These are phyloP conservation scores for Neotropicomus parvogracilis DNA, from an alignment of 1,284 basidiomycete genomes.

Conservation along the genomic window DNA sequence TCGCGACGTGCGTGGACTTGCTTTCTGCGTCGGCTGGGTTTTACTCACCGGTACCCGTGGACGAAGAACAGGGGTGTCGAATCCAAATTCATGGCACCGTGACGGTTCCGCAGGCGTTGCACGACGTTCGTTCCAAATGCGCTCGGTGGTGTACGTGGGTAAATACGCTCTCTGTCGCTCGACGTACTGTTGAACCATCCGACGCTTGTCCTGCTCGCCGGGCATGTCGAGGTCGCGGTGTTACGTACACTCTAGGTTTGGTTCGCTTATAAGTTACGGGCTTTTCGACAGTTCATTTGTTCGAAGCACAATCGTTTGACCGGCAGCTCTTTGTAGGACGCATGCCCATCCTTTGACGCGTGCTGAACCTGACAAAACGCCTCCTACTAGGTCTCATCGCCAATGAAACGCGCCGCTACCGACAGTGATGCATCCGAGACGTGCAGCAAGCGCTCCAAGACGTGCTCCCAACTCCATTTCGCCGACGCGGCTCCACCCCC, in stretches of 20 bases:
- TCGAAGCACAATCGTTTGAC: neutral
- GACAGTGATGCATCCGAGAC: constrained; percentile 11
- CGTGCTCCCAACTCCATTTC: constrained; percentile 18
- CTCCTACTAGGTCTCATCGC: neutral
- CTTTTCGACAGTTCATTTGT: constrained; percentile 7
- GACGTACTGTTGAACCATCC: constrained; percentile 47
- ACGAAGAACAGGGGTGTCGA: constrained; percentile 58
- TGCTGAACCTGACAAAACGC: constrained; percentile 6
- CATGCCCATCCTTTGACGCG: neutral
- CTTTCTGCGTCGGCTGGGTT: neutral
- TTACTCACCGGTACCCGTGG: constrained; percentile 37
- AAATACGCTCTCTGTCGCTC: constrained; percentile 46
- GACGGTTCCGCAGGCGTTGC: constrained; percentile 14
- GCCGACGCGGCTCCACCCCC: constrained; percentile 20
- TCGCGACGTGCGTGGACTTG: constrained; percentile 6
- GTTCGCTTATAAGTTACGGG: constrained; percentile 1
- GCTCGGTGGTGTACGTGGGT: constrained; percentile 45
- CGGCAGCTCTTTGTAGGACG: constrained; percentile 3
- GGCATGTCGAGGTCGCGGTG: constrained; percentile 9
- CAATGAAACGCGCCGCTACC: constrained; percentile 23
- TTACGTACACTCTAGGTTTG: constrained; percentile 15
- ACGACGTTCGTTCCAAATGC: constrained; percentile 34
- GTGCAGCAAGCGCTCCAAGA: constrained; percentile 27
- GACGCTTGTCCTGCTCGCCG: constrained; percentile 40
- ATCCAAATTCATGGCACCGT: constrained; percentile 34